Base-by-base conservation (phyloP, 805 yeast species). In the Saturnispora halmiae region DNA sequence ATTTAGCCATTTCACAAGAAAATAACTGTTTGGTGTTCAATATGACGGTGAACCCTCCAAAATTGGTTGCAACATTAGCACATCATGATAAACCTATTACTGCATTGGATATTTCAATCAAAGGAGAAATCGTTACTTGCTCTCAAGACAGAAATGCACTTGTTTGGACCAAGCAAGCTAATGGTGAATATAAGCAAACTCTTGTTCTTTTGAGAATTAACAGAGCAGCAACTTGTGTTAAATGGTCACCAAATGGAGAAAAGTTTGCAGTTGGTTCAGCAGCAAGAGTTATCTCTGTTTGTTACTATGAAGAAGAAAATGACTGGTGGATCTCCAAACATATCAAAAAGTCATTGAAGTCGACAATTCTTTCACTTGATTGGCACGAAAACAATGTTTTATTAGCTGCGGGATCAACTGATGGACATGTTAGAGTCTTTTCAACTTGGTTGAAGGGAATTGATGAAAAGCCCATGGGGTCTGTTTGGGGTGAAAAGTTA, bases 311-410 rank as follows among this genome's bases (percentile, higher is more conserved):
- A 64, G 82, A 72, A 47, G 96, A 87, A 54, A 92, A 90, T 60
- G 95, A 92, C 60, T 92, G 99, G 99, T 92, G 99, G 99, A 88
- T 92, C 38, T 85, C 97, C 11, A 90, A 90, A 63, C 98, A 90
- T 65, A 82, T 92, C 63, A 88, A 88, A 68, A 86, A 84, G 63
- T 95, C 96, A n/a, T 69, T 92, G 53, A 79, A 81, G 59, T 82
- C 95, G 9, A 86, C 96, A 25, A 73, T 88, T 50, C 70, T 88
- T 49, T 70, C 82, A 34, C 69, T 90, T 42, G 79, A 79, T 48
- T 88, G 98, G 98, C 96, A 92, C 60, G 88, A 86, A 43, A 92
- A 92, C 63, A 80, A 79, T 52, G 94, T 92, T 19, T 67, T 92
- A 45, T 67, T 92, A 47, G 92, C 94, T 2, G 72, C 82, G 35